Evolutionary conservation across 768 basidiomycete species (phyloP), one percentile per base, ranked within the genome.

Genomic region (Collybia sp.): DNA sequence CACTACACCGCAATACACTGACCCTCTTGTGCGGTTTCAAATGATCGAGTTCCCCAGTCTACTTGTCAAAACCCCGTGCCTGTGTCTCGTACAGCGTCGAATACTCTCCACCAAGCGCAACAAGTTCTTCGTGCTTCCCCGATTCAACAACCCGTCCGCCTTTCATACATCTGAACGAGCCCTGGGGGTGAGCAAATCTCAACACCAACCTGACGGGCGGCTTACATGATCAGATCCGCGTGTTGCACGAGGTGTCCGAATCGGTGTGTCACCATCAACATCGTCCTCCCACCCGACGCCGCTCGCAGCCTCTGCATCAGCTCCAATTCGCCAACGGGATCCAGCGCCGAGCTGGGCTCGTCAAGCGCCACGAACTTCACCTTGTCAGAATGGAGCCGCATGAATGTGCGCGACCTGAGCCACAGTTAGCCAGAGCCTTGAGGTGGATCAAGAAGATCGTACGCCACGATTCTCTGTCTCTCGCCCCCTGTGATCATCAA

Each of bases 321-420:
- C 12, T 65, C 54, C n/a, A 51, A 60, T 52, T 78, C 76, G 1
- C 67, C 69, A 46, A 68, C 52, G 2, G 77, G 68, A 43, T 79
- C 77, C 3, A 77, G 54, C 2, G 67, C 63, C 0, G 75, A 75
- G 19, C 66, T 76, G 1, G 76, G 77, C 50, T 78, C 76, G 48
- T 78, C 77, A 5, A 69, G 62, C 2, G 69, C 63, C 10, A 76
- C 53, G 2, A 79, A 64, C 16, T 60, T 67, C 17, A 66, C 60
- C 4, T 58, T 40, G 0, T 52, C 52, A 2, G 61, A 58, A 15
- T 48, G 53, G 19, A 65, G 48, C 6, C 57, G 59, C 64, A 65
- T 65, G 49, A 65, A 65, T 16, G 62, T 61, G 40, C 64, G 37
- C 1, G 62, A 51, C n/a, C 64, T 65, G 20, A 11, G 36, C 15